Conservation (phyloP, 345 rosid species). For the Lepidium didymum region DNA sequence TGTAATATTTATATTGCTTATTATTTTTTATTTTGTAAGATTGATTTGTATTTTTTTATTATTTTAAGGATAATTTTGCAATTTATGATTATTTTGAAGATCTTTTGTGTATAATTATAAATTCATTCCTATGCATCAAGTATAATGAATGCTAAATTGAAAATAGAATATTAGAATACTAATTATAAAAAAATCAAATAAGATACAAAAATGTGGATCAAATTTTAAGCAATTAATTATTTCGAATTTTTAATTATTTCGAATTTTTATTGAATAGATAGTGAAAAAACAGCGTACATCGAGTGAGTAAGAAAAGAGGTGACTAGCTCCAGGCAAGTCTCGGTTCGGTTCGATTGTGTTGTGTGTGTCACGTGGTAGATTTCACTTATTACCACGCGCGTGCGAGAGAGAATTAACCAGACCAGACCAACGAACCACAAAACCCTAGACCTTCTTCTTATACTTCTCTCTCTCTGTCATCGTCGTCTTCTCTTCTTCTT, state of each 20-base stretch:
- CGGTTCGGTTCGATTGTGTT: background rate
- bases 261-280: too few relatives aligned
- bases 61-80: too few relatives aligned
- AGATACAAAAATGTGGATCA: too few relatives aligned
- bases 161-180: too few relatives aligned
- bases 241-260: background rate
- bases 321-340: conserved; percentile 15
- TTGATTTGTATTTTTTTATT: too few relatives aligned
- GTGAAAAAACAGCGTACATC: background rate
- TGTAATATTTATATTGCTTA: too few relatives aligned
- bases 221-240: background rate
- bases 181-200: too few relatives aligned
- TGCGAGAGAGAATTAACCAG: background rate
- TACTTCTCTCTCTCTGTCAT: background rate
- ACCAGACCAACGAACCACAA: conserved; percentile 25
- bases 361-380: conserved; percentile 21
- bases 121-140: too few relatives aligned
- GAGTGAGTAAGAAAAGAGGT: background rate
- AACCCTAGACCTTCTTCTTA: conserved; percentile 25
- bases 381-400: conserved; percentile 31
- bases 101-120: too few relatives aligned
- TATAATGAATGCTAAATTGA: too few relatives aligned
- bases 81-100: too few relatives aligned
- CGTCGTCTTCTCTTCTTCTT: background rate
- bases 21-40: too few relatives aligned